Conservation (phyloP, 768 basidiomycete genomes). For the Rhodocollybia butyracea region DNA sequence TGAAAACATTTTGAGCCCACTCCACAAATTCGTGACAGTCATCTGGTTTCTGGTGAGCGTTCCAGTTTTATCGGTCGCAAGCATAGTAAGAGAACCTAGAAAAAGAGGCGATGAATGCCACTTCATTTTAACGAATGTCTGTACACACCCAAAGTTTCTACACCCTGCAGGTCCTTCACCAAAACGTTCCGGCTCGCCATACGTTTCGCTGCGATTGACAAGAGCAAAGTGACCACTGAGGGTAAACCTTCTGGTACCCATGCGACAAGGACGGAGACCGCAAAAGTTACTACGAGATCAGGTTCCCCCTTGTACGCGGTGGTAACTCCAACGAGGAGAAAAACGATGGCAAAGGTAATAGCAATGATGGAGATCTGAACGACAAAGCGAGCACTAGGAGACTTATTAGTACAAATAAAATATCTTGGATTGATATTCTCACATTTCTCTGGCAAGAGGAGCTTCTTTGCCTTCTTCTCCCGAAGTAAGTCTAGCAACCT, state of each 20-base stretch:
- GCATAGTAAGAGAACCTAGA: constrained; percentile 42
- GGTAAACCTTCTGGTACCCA: constrained; percentile 58
- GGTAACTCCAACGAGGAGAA: constrained; percentile 63
- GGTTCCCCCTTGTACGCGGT: constrained; percentile 64
- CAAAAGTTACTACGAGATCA: constrained; percentile 54
- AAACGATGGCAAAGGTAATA: constrained; percentile 57
- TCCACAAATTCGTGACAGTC: constrained; percentile 73
- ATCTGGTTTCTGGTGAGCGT: constrained; percentile 71
- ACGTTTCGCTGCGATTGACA: constrained; percentile 68
- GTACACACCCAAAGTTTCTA: constrained; percentile 62
- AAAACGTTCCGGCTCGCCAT: constrained; percentile 71
- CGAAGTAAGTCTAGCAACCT: constrained; percentile 66
- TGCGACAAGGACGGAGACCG: constrained; percentile 48
- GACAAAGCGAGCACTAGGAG: constrained; percentile 52
- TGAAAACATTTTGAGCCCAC: constrained; percentile 55
- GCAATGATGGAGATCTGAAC: constrained; percentile 60
- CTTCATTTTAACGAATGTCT: constrained; percentile 31
- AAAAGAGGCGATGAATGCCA: background rate
- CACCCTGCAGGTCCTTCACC: constrained; percentile 73
- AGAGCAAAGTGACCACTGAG: constrained; percentile 61
- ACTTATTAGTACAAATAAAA: constrained; percentile 6
- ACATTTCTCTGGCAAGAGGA: constrained; percentile 68
- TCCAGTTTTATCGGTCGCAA: constrained; percentile 73
- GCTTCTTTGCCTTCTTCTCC: constrained; percentile 62
- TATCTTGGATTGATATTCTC: constrained; percentile 14